phyloP scores from a whole-genome alignment of 2,329 filamentous ascomycete genomes.

The Lecanicillium sp. region DNA sequence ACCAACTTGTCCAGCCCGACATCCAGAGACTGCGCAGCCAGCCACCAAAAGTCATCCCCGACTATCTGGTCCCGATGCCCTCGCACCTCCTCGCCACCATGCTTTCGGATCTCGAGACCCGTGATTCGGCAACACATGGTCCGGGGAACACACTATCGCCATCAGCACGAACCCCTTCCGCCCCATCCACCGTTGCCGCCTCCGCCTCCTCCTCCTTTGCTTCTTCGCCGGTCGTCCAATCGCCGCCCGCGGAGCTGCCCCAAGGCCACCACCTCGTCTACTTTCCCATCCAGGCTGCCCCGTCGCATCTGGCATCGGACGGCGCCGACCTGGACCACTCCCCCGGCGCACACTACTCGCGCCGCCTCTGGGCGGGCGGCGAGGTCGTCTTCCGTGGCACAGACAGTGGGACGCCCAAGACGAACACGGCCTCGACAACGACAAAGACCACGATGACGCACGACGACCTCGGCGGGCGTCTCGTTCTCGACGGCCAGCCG shows the following conservation, averaged over 20 bases:
- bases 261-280: slow-evolving; percentile 79
- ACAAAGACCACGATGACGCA: too few relatives aligned
- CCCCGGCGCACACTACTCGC: slow-evolving; percentile 64
- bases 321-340: slow-evolving; percentile 77
- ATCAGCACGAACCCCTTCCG: too few relatives aligned
- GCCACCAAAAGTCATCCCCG: slow-evolving; percentile 32
- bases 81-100: slow-evolving; percentile 61
- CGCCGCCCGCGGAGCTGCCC: slow-evolving; percentile 39
- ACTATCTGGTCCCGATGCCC: slow-evolving; percentile 49
- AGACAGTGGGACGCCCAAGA: slow-evolving; percentile 21
- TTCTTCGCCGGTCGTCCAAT: slow-evolving; percentile 16
- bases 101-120: slow-evolving; percentile 43
- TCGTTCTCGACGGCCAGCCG: slow-evolving; percentile 34
- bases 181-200: slow-evolving; percentile 18
- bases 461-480: too few relatives aligned
- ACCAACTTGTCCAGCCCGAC: slow-evolving; percentile 15
- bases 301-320: slow-evolving; percentile 63
- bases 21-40: slow-evolving; percentile 21
- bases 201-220: slow-evolving; percentile 13
- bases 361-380: slow-evolving; percentile 88
- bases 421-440: too few relatives aligned
- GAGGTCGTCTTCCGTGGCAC: slow-evolving; percentile 47
- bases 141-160: too few relatives aligned
- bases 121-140: too few relatives aligned
- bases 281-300: slow-evolving; percentile 66